These are phyloP conservation scores for Hymenotorrendiella dingleyae DNA, from an alignment of 2,329 filamentous ascomycete species.

Conservation along the genomic window DNA sequence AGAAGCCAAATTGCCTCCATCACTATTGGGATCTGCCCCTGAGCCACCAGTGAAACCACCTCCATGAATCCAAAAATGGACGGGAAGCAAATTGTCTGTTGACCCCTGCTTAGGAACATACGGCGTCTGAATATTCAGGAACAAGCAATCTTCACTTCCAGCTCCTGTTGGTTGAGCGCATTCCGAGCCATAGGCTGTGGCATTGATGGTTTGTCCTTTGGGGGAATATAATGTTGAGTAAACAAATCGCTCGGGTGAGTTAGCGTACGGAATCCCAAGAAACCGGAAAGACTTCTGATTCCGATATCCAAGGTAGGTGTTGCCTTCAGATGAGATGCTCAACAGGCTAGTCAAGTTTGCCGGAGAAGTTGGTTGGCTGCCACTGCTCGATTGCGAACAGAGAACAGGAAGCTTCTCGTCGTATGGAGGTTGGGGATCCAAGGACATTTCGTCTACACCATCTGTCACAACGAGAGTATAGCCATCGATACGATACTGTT, in stretches of 20 bases:
- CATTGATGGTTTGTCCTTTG: constrained; percentile 39
- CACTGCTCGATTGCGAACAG: constrained; percentile 42
- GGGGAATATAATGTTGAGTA: constrained; percentile 41
- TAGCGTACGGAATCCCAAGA: constrained; percentile 25
- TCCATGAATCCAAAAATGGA: constrained; percentile 29
- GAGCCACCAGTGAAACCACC: constrained; percentile 31
- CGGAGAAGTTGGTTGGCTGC: constrained; percentile 30
- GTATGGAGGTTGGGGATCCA: constrained; percentile 28
- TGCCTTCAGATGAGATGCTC: constrained; percentile 35
- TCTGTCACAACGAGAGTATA: constrained; percentile 36
- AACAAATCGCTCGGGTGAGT: constrained; percentile 18
- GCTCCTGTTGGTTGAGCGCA: constrained; percentile 30
- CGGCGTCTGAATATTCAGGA: constrained; percentile 35
- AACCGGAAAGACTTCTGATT: constrained; percentile 46
- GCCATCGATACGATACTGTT: constrained; percentile 38
- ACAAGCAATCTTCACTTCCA: constrained; percentile 29
- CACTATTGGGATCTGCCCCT: constrained; percentile 20
- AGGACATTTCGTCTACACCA: constrained; percentile 30
- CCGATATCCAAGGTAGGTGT: constrained; percentile 43
- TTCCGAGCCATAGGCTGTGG: constrained; percentile 35
- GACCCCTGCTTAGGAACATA: constrained; percentile 21
- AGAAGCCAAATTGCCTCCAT: constrained; percentile 26
- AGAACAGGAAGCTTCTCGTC: constrained; percentile 38
- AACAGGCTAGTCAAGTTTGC: constrained; percentile 34
- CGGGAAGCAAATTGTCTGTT: constrained; percentile 28